Evolutionary conservation across 1,284 basidiomycete species (phyloP).

Genomic region (Malassezia cuniculi): DNA sequence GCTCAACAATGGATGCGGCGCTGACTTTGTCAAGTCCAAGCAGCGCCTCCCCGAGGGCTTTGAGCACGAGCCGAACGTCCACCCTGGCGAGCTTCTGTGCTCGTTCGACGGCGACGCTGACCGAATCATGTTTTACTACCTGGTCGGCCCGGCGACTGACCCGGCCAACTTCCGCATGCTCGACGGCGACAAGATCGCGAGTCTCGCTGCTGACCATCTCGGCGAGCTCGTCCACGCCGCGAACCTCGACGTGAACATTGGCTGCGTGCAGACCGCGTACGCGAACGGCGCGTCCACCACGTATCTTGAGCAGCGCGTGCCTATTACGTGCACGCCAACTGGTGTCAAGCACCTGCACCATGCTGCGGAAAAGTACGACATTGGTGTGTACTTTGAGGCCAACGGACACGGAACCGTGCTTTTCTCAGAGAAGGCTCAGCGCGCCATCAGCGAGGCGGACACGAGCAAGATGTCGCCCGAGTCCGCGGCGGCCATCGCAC

Average conservation of each 20-base stretch:
- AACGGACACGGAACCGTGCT: slow-evolving; percentile 97
- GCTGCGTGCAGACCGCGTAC: slow-evolving; percentile 92
- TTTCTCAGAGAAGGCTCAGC: slow-evolving; percentile 54
- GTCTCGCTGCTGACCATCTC: slow-evolving; percentile 82
- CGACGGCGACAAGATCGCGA: slow-evolving; percentile 97
- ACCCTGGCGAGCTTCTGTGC: slow-evolving; percentile 62
- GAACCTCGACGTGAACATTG: slow-evolving; percentile 32
- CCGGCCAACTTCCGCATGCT: slow-evolving; percentile 71
- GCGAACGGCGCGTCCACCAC: slow-evolving; percentile 94
- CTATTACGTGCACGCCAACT: slow-evolving; percentile 87
- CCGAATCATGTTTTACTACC: slow-evolving; percentile 85
- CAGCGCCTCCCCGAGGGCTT: slow-evolving; percentile 37
- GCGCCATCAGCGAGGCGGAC: slow-evolving; percentile 52
- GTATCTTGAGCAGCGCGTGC: slow-evolving; percentile 56
- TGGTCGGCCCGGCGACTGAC: slow-evolving; percentile 50
- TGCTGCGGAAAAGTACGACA: slow-evolving; percentile 80
- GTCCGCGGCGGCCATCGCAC: slow-evolving; percentile 48
- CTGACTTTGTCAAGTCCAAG: slow-evolving; percentile 87
- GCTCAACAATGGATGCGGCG: slow-evolving; percentile 74
- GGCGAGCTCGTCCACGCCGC: slow-evolving; percentile 62
- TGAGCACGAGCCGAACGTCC: slow-evolving; percentile 23
- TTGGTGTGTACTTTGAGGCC: slow-evolving; percentile 98
- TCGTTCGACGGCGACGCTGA: slow-evolving; percentile 97
- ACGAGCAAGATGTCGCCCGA: slow-evolving; percentile 65
- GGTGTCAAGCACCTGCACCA: slow-evolving; percentile 98